These are phyloP conservation scores for Wickerhamiella lipophila DNA, from an alignment of 805 yeast species.

Conservation along the genomic window DNA sequence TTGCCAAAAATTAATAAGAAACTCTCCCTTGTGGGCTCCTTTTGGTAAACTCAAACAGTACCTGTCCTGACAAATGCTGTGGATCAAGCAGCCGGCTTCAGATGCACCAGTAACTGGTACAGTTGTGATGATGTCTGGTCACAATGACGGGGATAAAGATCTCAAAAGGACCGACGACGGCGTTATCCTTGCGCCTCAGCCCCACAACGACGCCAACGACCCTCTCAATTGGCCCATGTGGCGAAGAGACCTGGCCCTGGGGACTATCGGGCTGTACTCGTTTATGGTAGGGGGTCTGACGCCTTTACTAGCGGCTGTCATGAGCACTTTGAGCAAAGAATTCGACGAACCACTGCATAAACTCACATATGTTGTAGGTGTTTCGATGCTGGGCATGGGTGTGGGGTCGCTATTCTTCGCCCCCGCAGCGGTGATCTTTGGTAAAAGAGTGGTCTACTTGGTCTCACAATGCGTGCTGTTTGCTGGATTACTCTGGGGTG, in stretches of 20 bases:
- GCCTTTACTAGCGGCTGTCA: slow-evolving; percentile 47
- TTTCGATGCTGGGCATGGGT: slow-evolving; percentile 45
- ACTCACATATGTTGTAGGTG: slow-evolving; percentile 45
- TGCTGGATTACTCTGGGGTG: slow-evolving; percentile 45
- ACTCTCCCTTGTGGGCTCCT: no score
- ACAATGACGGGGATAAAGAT: slow-evolving; percentile 16
- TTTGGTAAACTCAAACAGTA: neutral
- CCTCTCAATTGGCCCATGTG: slow-evolving; percentile 56
- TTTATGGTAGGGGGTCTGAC: slow-evolving; percentile 53
- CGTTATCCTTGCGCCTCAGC: slow-evolving; percentile 46
- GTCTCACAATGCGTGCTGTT: slow-evolving; percentile 38
- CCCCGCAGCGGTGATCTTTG: slow-evolving; percentile 45
- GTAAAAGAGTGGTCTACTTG: slow-evolving; percentile 45
- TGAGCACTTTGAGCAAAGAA: slow-evolving; percentile 32
- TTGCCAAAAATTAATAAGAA: no score
- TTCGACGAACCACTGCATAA: slow-evolving; percentile 34
- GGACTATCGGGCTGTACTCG: slow-evolving; percentile 43
- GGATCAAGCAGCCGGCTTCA: slow-evolving; percentile 33
- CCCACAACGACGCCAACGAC: slow-evolving; percentile 49
- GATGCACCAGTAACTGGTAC: slow-evolving; percentile 38
- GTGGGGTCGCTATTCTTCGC: slow-evolving; percentile 46
- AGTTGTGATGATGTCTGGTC: slow-evolving; percentile 31
- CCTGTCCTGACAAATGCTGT: slow-evolving; percentile 20
- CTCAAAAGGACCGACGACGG: slow-evolving; percentile 39
- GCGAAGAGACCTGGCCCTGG: slow-evolving; percentile 42